Evolutionary conservation across 345 rosid species (phyloP).

Genomic region (Adansonia digitata): DNA sequence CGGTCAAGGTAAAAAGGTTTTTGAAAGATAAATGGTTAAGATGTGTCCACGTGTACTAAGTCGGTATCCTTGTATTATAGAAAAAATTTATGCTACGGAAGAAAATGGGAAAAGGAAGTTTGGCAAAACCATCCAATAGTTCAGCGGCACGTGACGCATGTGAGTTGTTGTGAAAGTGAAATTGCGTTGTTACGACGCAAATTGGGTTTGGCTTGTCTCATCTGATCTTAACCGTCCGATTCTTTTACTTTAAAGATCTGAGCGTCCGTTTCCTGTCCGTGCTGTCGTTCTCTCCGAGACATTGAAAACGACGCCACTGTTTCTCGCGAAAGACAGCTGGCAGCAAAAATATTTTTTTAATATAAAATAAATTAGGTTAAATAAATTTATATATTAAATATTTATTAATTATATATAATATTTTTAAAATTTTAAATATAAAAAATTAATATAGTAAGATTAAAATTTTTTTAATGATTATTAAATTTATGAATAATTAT

Average conservation of each 20-base stretch:
- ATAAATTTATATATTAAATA: no score
- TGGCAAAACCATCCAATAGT: not conserved
- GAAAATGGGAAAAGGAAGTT: not conserved
- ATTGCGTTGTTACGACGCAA: slow-evolving; percentile 11
- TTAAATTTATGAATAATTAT: no score
- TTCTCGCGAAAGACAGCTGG: not conserved
- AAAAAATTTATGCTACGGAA: not conserved
- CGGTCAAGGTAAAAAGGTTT: slow-evolving; percentile 25
- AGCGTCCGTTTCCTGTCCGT: not conserved
- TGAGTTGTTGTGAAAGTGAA: not conserved
- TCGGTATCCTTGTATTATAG: not conserved
- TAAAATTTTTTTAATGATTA: no score
- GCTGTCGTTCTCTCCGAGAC: not conserved
- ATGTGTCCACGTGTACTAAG: slow-evolving; percentile 11
- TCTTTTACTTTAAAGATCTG: not conserved
- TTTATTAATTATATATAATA: no score
- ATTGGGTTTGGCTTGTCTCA: not conserved
- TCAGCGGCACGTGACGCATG: not conserved
- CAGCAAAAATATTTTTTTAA: no score
- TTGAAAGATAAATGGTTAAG: slow-evolving; percentile 19
- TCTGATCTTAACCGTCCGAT: not conserved
- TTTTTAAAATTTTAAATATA: no score
- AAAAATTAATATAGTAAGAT: no score
- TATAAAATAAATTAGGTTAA: no score
- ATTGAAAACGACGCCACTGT: not conserved